Evolutionary conservation across 495 filamentous ascomycete genomes (phyloP), one percentile per base, ranked within the genome.

Genomic region (Aspergillus panamensis): DNA sequence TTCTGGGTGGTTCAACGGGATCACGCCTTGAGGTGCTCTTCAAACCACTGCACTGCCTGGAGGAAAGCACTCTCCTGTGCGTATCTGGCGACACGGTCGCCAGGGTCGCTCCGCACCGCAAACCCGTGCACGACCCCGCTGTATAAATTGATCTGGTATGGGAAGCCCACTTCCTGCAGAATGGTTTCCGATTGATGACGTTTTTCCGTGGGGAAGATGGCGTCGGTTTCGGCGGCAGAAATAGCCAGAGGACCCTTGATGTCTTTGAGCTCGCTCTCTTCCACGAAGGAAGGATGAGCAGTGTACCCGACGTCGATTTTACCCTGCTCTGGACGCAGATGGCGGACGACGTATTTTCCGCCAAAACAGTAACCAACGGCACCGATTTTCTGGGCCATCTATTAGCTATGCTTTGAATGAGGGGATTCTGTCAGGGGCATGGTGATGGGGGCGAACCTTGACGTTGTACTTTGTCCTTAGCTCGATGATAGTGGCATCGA

Each of bases 341-440:
- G 69, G 57, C 59, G 67, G 21, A 58, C 61, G 10, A 80, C 77
- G 61, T 83, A 84, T 62, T 82, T 83, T 6, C 67, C 82, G 13
- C 89, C 89, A 68, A 90, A 92, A 73, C 89, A 92, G 75, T 92
- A 92, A 9, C 89, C 89, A 3, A 87, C 82, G 16, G 61, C 66
- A 6, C 86, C 89, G 43, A 92, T 71, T 63, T 79, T 83, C 56
- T 52, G 53, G 16, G 30, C 5, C 13, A 12, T 13, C 37, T 40
- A n/a, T 13, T 17, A 16, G 30, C n/a, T 21, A 5, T 35, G 2
- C 29, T 12, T 51, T 25, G 2, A 25, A 25, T 2, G 25, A 25
- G 12, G n/a, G n/a, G n/a, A n/a, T n/a, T n/a, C n/a, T n/a, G n/a
- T n/a, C n/a, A 4, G 29, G n/a, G 17, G 14, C 16, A 3, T 9